Evolutionary conservation across 1,139 yeast species (phyloP).

Genomic region (Scheffersomyces parashehatae): DNA sequence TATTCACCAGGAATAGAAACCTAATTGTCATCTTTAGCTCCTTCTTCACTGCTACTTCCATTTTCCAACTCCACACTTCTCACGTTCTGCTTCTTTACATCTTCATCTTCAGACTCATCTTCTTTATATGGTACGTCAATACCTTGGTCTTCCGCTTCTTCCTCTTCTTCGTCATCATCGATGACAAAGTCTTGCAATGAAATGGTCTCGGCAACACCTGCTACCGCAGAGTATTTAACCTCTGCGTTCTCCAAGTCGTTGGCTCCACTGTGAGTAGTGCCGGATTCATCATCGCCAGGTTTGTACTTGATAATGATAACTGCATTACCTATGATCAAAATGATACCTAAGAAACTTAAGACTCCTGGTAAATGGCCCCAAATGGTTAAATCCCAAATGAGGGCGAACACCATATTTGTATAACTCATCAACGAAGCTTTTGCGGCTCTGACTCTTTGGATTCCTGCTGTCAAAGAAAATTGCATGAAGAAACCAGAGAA

Average conservation of each 20-base stretch:
- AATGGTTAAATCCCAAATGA: constrained; percentile 70
- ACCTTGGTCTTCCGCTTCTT: constrained; percentile 1
- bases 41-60: too few relatives aligned
- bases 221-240: constrained; percentile 7
- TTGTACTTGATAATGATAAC: constrained; percentile 56
- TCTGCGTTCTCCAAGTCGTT: constrained; percentile 1
- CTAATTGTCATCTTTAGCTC: too few relatives aligned
- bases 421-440: constrained; percentile 76
- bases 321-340: constrained; percentile 68
- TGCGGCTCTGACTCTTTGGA: constrained; percentile 80
- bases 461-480: constrained; percentile 74
- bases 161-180: constrained; percentile 17
- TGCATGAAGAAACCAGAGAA: constrained; percentile 82
- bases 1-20: too few relatives aligned
- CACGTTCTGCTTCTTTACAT: too few relatives aligned
- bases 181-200: constrained; percentile 18
- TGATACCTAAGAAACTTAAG: constrained; percentile 68
- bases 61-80: too few relatives aligned
- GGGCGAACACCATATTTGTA: constrained; percentile 74
- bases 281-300: constrained; percentile 23
- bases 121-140: too few relatives aligned
- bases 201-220: constrained; percentile 12
- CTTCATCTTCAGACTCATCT: too few relatives aligned
- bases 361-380: constrained; percentile 75
- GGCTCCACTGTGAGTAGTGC: neutral